Percentiles rank a stretch among this genome's conserved stretches.
Conservation (phyloP, 2,329 filamentous ascomycete genomes). For the Cercospora berteroae region DNA sequence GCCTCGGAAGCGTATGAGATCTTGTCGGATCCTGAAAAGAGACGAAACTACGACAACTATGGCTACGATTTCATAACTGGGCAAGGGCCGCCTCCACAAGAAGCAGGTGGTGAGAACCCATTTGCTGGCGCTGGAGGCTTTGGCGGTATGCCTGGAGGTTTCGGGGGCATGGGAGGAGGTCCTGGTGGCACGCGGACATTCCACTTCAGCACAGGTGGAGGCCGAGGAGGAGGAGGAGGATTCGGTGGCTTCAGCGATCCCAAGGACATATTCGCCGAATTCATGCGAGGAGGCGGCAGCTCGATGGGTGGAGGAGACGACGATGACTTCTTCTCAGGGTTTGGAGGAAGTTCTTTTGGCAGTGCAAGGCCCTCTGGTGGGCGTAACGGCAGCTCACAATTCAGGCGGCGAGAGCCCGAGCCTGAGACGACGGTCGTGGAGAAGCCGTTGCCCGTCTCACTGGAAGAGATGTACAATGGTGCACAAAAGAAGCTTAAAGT, state of each 20-base stretch:
- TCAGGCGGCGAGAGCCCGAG: constrained; percentile 53
- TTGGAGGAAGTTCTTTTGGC: constrained; percentile 45
- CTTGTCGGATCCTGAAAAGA: constrained; percentile 93
- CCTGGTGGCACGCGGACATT: constrained; percentile 54
- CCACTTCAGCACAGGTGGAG: constrained; percentile 61
- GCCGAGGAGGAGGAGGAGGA: constrained; percentile 53
- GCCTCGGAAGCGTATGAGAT: constrained; percentile 98
- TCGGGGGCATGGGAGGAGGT: constrained; percentile 55
- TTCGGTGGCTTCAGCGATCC: constrained; percentile 77
- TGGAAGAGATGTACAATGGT: constrained; percentile 87
- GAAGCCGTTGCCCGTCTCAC: constrained; percentile 71
- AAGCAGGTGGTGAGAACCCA: constrained; percentile 48
- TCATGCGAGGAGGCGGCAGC: constrained; percentile 62
- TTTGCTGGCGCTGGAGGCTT: constrained; percentile 48
- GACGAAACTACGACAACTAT: constrained; percentile 91
- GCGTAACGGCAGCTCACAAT: constrained; percentile 39
- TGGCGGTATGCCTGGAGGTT: constrained; percentile 59
- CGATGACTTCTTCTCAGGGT: constrained; percentile 50
- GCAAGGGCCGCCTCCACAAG: constrained; percentile 51
- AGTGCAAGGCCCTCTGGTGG: constrained; percentile 44
- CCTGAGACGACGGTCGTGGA: constrained; percentile 91
- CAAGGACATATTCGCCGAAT: constrained; percentile 80
- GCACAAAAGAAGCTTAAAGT: constrained; percentile 97
- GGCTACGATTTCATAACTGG: constrained; percentile 79
- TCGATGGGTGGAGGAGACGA: constrained; percentile 48